These are phyloP conservation scores for Aspergillus ochraceus DNA, from an alignment of 2,329 filamentous ascomycete species.

Conservation along the genomic window DNA sequence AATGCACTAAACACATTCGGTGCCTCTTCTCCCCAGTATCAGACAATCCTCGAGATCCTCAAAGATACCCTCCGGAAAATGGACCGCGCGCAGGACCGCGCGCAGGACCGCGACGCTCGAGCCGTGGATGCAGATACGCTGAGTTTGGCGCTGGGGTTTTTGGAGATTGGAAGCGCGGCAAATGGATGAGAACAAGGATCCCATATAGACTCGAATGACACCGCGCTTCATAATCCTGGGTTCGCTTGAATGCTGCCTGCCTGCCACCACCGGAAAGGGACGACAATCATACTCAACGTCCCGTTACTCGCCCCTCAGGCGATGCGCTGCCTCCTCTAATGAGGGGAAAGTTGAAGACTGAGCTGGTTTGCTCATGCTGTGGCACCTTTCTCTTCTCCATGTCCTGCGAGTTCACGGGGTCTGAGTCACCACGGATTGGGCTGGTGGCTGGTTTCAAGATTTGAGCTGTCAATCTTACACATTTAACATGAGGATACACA, in stretches of 20 bases:
- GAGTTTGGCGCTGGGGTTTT: constrained; percentile 34
- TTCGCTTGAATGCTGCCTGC: background rate
- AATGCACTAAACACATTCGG: constrained; percentile 44
- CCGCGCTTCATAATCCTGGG: background rate
- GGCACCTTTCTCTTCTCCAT: background rate
- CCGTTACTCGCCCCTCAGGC: too few species aligned
- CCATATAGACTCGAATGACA: background rate
- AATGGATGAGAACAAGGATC: background rate
- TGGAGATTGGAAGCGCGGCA: constrained; percentile 26
- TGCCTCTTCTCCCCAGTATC: constrained; percentile 37
- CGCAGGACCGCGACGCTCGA: constrained; percentile 7
- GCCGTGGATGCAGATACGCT: constrained; percentile 32
- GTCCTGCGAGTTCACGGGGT: background rate
- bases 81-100: constrained; percentile 23
- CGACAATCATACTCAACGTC: too few species aligned
- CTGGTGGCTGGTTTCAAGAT: background rate
- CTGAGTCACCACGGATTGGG: background rate
- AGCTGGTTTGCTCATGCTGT: background rate
- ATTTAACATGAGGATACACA: constrained; percentile 17
- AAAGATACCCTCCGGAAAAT: constrained; percentile 34
- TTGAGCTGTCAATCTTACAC: constrained; percentile 19
- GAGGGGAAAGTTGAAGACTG: background rate
- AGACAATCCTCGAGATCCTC: constrained; percentile 36
- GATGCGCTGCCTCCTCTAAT: background rate
- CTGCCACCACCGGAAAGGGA: too few species aligned